Base-by-base conservation (phyloP, 2,329 filamentous ascomycete genomes). In the Aspergillus intermedius region DNA sequence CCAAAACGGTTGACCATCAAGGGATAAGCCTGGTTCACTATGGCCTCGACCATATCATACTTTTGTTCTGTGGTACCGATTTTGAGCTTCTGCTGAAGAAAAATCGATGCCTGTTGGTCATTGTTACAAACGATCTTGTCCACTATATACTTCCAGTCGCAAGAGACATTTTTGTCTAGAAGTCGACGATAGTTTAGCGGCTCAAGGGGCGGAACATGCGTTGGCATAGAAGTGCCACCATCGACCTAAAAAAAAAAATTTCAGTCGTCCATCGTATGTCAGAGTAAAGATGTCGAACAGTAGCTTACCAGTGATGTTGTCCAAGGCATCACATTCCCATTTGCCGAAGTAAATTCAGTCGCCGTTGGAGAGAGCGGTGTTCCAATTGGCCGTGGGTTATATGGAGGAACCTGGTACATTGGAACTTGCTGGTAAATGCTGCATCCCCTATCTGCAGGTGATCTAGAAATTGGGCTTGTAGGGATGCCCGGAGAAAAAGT, bases 121-220 rank as follows among this genome's bases (percentile, higher is more conserved):
- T 98, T 97, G 74, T 91, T 96, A 80, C 89, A 94, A 57, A 98
- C 91, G 65, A 98, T 98, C 77, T 97, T 97, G 75, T 98, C 91
- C 48, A 98, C 93, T 60, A 98, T 96, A 67, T 95, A 96, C 73
- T 93, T 95, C 93, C 91, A 98, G 74, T 98, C 94, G 73, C 91
- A 97, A 63, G 88, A 95, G 70, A 95, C 89, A 65, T 91, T 95
- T 63, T 91, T 90, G 64, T 98, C 93, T 42, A 97, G 82, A 35
- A 98, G 80, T 48, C 91, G 90, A 52, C 93, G 90, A 64, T 97
- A 98, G 71, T 98, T 97, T 61, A 97, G 80, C 9, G 91, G 93
- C 70, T 98, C 93, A 5, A 87, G 87, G 3, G 90, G 86, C 9
- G 87, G 84, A 23, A 96, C 74, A 65, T 94, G 96, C 1, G 88